A percentile compares a stretch with the other conserved stretches of the same genome.
phyloP scores from a whole-genome alignment of 495 filamentous ascomycete genomes.

The Mytilinidion resinicola region DNA sequence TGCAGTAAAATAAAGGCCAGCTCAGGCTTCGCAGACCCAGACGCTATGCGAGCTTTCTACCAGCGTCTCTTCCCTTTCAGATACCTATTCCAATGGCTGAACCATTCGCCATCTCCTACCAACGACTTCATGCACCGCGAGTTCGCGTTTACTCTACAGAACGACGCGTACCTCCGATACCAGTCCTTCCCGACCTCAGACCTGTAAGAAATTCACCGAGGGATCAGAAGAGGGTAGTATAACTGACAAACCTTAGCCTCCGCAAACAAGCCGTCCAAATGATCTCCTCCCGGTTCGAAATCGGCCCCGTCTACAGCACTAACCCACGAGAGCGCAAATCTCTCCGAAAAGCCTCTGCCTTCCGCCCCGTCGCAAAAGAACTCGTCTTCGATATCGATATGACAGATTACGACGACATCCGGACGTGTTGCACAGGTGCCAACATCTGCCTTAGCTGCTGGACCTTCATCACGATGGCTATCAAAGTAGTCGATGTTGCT shows the following conservation, averaged over 20 bases:
- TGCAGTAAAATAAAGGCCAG: constrained; percentile 17
- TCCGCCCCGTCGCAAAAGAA: constrained; percentile 78
- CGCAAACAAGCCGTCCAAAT: constrained; percentile 82
- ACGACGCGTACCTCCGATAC: constrained; percentile 86
- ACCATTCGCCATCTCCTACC: constrained; percentile 79
- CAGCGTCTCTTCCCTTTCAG: constrained; percentile 94
- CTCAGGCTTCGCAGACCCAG: constrained; percentile 56
- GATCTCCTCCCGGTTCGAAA: constrained; percentile 92
- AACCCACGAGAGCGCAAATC: constrained; percentile 93
- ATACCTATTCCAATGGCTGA: constrained; percentile 95
- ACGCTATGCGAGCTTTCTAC: constrained; percentile 86
- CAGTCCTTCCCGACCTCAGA: constrained; percentile 83
- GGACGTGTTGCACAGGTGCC: constrained; percentile 88
- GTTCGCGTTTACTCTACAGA: constrained; percentile 86
- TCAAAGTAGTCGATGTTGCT: constrained; percentile 83
- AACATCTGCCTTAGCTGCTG: constrained; percentile 93
- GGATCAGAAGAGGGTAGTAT: neutral
- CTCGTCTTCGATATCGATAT: constrained; percentile 98
- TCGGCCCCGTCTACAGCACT: constrained; percentile 87
- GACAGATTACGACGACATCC: constrained; percentile 95
- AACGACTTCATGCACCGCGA: constrained; percentile 89
- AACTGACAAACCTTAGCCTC: constrained; percentile 47
- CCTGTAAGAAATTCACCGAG: constrained; percentile 48
- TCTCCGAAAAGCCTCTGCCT: constrained; percentile 63
- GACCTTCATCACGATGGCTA: constrained; percentile 94